Conservation (phyloP, 1,284 basidiomycete species). For the Cryptococcus neoformans region DNA sequence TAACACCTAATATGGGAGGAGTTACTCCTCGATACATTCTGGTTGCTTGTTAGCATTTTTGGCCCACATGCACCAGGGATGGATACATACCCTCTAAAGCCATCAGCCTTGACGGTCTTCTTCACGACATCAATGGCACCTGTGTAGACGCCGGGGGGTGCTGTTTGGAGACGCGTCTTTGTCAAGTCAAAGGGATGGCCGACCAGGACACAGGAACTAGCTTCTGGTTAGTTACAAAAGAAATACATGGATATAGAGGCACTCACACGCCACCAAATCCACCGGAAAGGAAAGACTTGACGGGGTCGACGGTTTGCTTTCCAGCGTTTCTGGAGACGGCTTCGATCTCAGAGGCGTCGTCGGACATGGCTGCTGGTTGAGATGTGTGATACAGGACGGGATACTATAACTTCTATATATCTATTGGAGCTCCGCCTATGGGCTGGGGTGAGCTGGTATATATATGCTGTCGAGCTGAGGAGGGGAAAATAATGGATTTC, state of each 20-base stretch:
- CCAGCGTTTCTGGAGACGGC: constrained; percentile 13
- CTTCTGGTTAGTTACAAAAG: background rate
- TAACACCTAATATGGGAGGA: constrained; percentile 92
- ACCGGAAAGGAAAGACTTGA: constrained; percentile 85
- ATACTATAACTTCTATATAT: too few species aligned
- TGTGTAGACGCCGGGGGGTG: constrained; percentile 81
- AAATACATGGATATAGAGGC: background rate
- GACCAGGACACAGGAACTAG: constrained; percentile 47
- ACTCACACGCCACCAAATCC: constrained; percentile 75
- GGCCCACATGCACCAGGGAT: background rate
- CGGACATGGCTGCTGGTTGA: constrained; percentile 26
- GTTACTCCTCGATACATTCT: constrained; percentile 96
- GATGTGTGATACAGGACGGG: background rate
- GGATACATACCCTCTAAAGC: constrained; percentile 69
- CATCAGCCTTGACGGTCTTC: constrained; percentile 86
- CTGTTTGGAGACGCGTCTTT: constrained; percentile 95
- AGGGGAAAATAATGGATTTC: too few species aligned
- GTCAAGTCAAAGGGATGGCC: constrained; percentile 98
- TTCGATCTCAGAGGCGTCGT: constrained; percentile 30
- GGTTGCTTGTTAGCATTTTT: constrained; percentile 1
- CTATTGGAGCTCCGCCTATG: background rate
- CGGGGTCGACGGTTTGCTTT: constrained; percentile 39
- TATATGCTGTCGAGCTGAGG: background rate
- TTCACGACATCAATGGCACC: constrained; percentile 92
- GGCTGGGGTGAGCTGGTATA: background rate